Evolutionary conservation across 2,329 filamentous ascomycete species (phyloP), one percentile per base, ranked within the genome.

Genomic region (Juglanconis juglandina): DNA sequence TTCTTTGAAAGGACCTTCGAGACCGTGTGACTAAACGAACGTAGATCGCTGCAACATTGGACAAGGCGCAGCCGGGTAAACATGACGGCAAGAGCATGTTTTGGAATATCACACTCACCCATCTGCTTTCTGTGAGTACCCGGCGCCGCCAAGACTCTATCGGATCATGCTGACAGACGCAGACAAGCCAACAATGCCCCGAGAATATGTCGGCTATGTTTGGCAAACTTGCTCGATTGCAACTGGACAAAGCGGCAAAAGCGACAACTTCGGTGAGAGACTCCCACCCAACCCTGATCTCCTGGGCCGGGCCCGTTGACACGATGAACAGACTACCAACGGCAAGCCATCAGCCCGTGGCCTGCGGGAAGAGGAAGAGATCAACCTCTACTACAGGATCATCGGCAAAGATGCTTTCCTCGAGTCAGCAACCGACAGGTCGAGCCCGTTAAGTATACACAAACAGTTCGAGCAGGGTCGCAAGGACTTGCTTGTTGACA

Each of bases 71-170:
- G 53, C 72, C 79, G 2, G 73, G 76, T 32, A 74, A 79, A 0
- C 70, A 75, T 34, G 80, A 84, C 30, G 73, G 78, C 35, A 71
- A 72, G 2, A 80, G 78, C 59, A 73, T 83, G 68, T 85, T 84
- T 62, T 82, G 78, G 76, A 84, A 81, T 63, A 84, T 85, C 64
- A 72, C 77, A 24, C 74, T 82, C 14, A 85, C 81, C 0, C 79
- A 81, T 62, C 66, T 85, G 37, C 75, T 85, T 57, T 79, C 83
- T 57, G 82, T 85, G 68, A 66, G 78, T 68, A 11, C 11, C 8
- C 6, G n/a, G 11, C 7, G 11, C n/a, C 9, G 4, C 13, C 4
- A 24, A 2, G 7, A 34, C 1, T 4, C 5, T 5, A 14, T 10
- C 30, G 1, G 5, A 13, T 14, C 32, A 30, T 57, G 14, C 66